Evolutionary conservation across 495 filamentous ascomycete species (phyloP).

Genomic region (Penicillium samsonianum): DNA sequence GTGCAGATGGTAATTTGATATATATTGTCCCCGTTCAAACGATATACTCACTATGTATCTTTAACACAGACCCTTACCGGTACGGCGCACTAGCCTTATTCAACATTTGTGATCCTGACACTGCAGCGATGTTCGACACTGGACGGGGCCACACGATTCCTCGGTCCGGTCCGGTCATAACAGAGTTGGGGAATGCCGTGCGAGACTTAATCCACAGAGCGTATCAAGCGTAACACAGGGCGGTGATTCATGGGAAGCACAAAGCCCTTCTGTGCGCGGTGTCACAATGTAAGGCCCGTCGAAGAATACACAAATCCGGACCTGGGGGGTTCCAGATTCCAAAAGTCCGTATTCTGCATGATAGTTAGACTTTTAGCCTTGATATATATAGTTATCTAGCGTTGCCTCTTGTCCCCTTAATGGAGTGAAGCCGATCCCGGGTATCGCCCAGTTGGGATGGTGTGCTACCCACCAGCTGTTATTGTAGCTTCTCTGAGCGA

Average conservation of each 20-base stretch:
- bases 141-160: slow-evolving; percentile 59
- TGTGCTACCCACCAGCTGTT: background rate
- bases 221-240: background rate
- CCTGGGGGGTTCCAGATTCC: background rate
- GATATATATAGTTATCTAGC: slow-evolving; percentile 3
- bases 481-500: background rate
- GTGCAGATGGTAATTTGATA: slow-evolving; percentile 42
- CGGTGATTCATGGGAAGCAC: slow-evolving; percentile 5
- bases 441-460: background rate
- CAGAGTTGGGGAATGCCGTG: slow-evolving; percentile 28
- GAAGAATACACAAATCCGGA: slow-evolving; percentile 3
- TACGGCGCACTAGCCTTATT: slow-evolving; percentile 54
- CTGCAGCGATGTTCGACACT: slow-evolving; percentile 55
- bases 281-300: background rate
- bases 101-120: slow-evolving; percentile 55
- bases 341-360: slow-evolving; percentile 1
- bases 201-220: slow-evolving; percentile 24
- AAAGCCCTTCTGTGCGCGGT: slow-evolving; percentile 2
- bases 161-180: slow-evolving; percentile 41
- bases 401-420: background rate
- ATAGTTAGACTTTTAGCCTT: background rate
- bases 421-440: background rate
- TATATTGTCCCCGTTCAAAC: background rate
- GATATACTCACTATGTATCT: background rate
- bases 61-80: slow-evolving; percentile 50